A percentile compares a stretch with the other conserved stretches of the same genome.
Conservation (phyloP, 371 early-diverging fungal species). For the Haplosporangium sp. region DNA sequence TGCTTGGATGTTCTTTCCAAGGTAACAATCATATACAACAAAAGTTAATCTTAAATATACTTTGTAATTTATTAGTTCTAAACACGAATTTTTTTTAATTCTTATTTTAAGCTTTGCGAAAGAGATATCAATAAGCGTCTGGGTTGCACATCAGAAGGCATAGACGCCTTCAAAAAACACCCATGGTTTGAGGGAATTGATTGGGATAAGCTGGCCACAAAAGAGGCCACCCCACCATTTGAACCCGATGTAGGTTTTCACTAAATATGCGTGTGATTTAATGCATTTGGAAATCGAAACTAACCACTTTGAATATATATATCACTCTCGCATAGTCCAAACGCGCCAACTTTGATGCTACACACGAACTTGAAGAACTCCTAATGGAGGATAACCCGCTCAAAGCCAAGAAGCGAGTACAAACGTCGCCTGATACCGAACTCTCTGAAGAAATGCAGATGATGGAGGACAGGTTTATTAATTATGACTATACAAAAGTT, state of each 20-base stretch:
- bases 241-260: slow-evolving; percentile 64
- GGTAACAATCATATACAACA: slow-evolving; percentile 34
- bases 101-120: slow-evolving; percentile 63
- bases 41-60: slow-evolving; percentile 3
- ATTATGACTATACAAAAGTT: slow-evolving; percentile 73
- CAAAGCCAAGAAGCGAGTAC: slow-evolving; percentile 58
- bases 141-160: slow-evolving; percentile 68
- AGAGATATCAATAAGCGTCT: slow-evolving; percentile 70
- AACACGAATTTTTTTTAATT: neutral
- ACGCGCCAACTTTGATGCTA: slow-evolving; percentile 91
- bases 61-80: neutral
- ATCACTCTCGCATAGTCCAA: slow-evolving; percentile 57
- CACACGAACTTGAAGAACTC: slow-evolving; percentile 93
- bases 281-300: neutral
- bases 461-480: slow-evolving; percentile 73
- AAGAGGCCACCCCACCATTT: slow-evolving; percentile 71
- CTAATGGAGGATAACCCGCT: slow-evolving; percentile 89
- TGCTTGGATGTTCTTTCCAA: slow-evolving; percentile 69
- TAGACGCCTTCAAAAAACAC: slow-evolving; percentile 67
- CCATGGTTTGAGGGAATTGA: slow-evolving; percentile 69
- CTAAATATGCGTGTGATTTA: neutral
- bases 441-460: slow-evolving; percentile 63
- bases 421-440: slow-evolving; percentile 50
- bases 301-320: too few species aligned
- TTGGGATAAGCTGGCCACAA: slow-evolving; percentile 68